Base-by-base conservation (phyloP, 495 filamentous ascomycete genomes). In the Daldinia concentrica region DNA sequence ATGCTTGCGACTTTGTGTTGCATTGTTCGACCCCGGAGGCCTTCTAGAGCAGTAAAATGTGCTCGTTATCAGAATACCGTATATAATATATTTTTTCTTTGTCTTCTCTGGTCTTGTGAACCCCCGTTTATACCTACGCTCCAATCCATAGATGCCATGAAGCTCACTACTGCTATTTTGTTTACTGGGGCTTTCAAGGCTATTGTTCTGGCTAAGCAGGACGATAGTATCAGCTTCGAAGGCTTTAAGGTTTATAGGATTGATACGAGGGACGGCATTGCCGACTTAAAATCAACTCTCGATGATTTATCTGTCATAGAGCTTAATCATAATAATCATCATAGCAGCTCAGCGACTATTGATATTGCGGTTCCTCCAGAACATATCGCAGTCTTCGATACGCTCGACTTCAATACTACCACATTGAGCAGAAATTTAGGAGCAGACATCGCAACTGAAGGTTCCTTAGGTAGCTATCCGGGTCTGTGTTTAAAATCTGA, bases 381-480 rank as follows among this genome's bases (percentile, higher is more conserved):
- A n/a, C 68, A 80, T 36, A 24, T 82, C 43, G 48, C 62, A 6
- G 69, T 66, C 5, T 84, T 86, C 57, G 68, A 82, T 41, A 48
- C 72, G 26, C 65, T 64, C 36, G 74, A 75, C 48, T 51, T 81
- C 17, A 73, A 76, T 26, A 60, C 72, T 37, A 66, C 74, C 15
- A 56, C 79, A 39, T 80, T 86, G 67, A 81, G 83, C 67, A 76
- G 81, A 12, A 74, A 87, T 60, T 71, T 87, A 5, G 84, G 84
- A 24, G 74, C 61, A 24, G 77, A 81, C 19, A 82, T 87, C 37
- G 64, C 67, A 0, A 69, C 72, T n/a, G 84, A 86, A 69, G 71
- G 68, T 19, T 26, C 32, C 11, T 52, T 69, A 14, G 55, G 29
- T 0, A 24, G 57, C 19, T 76, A 71, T 52, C 52, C 74, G 39